Evolutionary conservation across 2,329 filamentous ascomycete genomes (phyloP), one percentile per base, ranked within the genome.

Genomic region (Geosmithia flava): DNA sequence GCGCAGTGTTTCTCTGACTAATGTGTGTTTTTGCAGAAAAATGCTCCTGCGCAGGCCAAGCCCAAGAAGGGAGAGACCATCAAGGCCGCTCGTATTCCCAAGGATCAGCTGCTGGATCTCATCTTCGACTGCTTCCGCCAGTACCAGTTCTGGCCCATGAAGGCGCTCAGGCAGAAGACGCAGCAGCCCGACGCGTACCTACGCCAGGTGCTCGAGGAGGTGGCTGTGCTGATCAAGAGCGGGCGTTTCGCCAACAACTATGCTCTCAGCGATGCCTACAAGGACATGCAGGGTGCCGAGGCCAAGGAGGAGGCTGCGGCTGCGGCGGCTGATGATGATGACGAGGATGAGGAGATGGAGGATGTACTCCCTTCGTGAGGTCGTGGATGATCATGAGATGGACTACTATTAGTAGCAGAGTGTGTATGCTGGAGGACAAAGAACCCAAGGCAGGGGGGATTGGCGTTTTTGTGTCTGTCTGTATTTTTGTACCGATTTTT

Each of bases 121-220:
- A 81, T 98, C 52, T 89, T 91, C 70, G 69, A 76, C 45, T 85
- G 83, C 61, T 98, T 96, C 79, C 79, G 83, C 49, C 72, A 85
- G 58, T 95, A 85, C 72, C 81, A 83, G 57, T 97, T 93, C 66
- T 98, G 91, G 90, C 82, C 85, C n/a, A 86, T 97, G 74, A 90
- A 87, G 60, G 80, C 85, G 5, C 77, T 98, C 55, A 87, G 88
- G 53, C 74, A 80, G 46, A 71, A 76, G 51, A 78, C 94, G 40
- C 78, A 83, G 51, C 93, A 98, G 67, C 93, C 93, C 1, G 93
- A 97, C 62, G 82, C 85, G n/a, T 97, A 90, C 63, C 78, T 98
- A 52, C 88, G 91, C 48, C 80, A 93, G 61, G 84, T 83, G 1
- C 68, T 98, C 55, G 85, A 90, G 53, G 81, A 88, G 59, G 79